A percentile compares a stretch with the other conserved stretches of the same genome.
These are phyloP conservation scores for Rhododendron henanense DNA, from an alignment of 148 eudicot genomes.

Conservation along the genomic window DNA sequence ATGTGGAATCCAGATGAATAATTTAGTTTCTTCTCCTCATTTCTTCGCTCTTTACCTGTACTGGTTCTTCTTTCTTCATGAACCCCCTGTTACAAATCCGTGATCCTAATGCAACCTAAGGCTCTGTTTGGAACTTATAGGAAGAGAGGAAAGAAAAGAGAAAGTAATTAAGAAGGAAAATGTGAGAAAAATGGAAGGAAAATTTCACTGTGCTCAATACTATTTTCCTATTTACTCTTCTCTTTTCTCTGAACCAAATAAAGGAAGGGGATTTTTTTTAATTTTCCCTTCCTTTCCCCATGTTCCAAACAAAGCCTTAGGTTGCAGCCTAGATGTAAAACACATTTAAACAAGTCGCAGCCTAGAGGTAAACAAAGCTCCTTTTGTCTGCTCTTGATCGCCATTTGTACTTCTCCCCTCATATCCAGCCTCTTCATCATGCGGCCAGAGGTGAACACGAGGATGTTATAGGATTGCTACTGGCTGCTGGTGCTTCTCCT, in stretches of 20 bases:
- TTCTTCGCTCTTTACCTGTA: background rate
- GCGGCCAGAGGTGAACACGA: slow-evolving; percentile 90
- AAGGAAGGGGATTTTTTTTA: background rate
- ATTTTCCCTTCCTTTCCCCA: background rate
- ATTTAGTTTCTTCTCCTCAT: background rate
- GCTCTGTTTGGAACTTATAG: background rate
- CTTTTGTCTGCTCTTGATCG: background rate
- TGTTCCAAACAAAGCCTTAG: background rate
- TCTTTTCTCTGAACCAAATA: background rate
- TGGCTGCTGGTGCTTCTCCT: slow-evolving; percentile 70
- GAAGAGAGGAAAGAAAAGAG: background rate
- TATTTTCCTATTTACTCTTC: background rate
- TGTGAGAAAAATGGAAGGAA: background rate
- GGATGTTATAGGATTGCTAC: slow-evolving; percentile 53
- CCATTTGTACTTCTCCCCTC: background rate
- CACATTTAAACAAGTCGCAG: background rate
- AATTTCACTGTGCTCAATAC: background rate
- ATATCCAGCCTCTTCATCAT: slow-evolving; percentile 89
- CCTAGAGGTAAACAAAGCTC: background rate
- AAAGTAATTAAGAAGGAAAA: background rate
- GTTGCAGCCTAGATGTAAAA: background rate
- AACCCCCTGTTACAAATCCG: background rate
- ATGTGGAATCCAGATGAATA: background rate
- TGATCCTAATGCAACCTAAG: background rate
- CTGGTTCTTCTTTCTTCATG: background rate